These are phyloP conservation scores for Lactifluus piperatus DNA, from an alignment of 768 basidiomycete species.

Conservation along the genomic window DNA sequence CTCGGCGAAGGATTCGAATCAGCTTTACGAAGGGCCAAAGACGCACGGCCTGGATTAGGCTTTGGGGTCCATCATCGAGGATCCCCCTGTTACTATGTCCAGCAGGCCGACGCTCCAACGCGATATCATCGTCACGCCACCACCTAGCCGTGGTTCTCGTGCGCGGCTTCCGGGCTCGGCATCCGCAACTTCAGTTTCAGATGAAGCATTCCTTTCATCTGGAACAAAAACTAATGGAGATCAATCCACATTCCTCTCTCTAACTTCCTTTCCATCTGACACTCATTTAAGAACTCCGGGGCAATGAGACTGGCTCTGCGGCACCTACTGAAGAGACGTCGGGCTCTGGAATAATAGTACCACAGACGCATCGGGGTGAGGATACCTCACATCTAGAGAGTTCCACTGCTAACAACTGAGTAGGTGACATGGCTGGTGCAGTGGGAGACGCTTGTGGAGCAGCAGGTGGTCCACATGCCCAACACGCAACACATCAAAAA, in stretches of 20 bases:
- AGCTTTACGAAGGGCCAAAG: conserved; percentile 35
- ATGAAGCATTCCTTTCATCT: conserved; percentile 41
- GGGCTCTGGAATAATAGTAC: conserved; percentile 18
- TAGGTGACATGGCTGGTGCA: no score
- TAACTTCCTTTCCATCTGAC: conserved; percentile 27
- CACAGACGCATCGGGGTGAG: neutral
- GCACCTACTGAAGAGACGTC: conserved; percentile 33
- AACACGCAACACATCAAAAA: no score
- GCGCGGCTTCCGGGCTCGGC: conserved; percentile 24
- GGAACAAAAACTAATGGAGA: conserved; percentile 28
- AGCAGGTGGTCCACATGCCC: no score
- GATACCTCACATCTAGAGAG: no score
- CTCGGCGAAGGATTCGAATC: conserved; percentile 52
- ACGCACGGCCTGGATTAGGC: conserved; percentile 35
- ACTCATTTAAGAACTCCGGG: conserved; percentile 24
- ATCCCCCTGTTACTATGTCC: conserved; percentile 63
- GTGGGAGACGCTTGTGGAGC: no score
- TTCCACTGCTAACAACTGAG: no score
- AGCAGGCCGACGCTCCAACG: conserved; percentile 46
- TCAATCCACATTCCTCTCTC: conserved; percentile 31
- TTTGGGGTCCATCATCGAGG: conserved; percentile 35
- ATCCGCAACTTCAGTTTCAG: conserved; percentile 28
- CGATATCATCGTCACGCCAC: conserved; percentile 38
- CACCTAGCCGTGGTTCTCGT: conserved; percentile 31
- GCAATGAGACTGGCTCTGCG: conserved; percentile 27